These are phyloP conservation scores for Diaporthe eres DNA, from an alignment of 2,329 filamentous ascomycete species.

Conservation along the genomic window DNA sequence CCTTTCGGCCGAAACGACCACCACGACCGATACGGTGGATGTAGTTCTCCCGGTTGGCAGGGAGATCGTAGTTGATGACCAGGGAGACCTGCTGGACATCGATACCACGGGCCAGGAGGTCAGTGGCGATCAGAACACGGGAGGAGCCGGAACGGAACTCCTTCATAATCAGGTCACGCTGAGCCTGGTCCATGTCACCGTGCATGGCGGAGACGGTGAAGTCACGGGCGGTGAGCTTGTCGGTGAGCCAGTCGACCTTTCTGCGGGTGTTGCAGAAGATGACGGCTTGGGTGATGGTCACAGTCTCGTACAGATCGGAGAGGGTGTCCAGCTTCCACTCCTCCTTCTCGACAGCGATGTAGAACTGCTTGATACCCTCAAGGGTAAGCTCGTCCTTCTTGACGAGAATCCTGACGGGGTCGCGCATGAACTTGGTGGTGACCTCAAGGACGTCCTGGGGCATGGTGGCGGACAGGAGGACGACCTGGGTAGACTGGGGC, in stretches of 20 bases:
- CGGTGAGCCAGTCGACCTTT: constrained; percentile 99
- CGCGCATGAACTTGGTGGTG: constrained; percentile 99
- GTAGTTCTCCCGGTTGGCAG: constrained; percentile 99
- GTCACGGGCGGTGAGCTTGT: constrained; percentile 99
- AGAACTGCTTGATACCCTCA: constrained; percentile 98
- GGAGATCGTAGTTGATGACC: constrained; percentile 99
- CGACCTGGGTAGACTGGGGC: constrained; percentile 96
- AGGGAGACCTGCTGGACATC: constrained; percentile 98
- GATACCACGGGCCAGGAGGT: constrained; percentile 98
- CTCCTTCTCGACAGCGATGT: constrained; percentile 99
- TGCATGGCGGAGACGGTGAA: constrained; percentile 99
- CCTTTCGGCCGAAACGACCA: constrained; percentile 96
- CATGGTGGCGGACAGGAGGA: constrained; percentile 95
- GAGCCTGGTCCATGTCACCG: constrained; percentile 98
- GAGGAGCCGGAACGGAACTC: constrained; percentile 98
- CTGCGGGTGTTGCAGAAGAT: constrained; percentile 99
- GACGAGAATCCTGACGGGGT: constrained; percentile 94
- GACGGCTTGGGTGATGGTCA: constrained; percentile 98
- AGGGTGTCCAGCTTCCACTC: constrained; percentile 99
- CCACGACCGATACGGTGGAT: constrained; percentile 98
- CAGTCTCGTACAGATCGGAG: constrained; percentile 97
- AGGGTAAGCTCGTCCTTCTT: constrained; percentile 99
- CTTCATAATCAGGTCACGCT: constrained; percentile 99
- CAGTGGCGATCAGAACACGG: constrained; percentile 95
- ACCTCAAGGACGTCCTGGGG: constrained; percentile 99